Conservation (phyloP, 2,329 filamentous ascomycete genomes). For the Microsporum audouinii region DNA sequence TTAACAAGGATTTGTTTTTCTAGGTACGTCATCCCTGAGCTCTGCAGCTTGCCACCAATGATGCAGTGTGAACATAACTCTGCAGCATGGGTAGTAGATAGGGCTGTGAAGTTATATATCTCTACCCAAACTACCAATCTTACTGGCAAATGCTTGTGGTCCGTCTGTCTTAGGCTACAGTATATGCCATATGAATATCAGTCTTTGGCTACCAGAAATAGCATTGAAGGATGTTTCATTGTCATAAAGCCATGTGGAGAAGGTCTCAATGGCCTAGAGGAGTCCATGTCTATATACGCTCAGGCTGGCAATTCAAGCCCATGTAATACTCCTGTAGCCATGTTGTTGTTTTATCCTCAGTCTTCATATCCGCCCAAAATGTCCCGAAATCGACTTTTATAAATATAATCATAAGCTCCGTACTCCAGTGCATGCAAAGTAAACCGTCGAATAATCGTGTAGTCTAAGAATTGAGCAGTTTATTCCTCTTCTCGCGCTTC, state of each 20-base stretch:
- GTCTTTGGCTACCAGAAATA: not conserved
- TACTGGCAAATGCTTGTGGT: not conserved
- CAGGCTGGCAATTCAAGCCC: not conserved
- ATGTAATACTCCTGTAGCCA: not conserved
- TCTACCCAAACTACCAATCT: not conserved
- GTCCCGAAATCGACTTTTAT: not conserved
- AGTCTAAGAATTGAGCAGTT: slow-evolving; percentile 34
- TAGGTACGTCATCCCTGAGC: not conserved
- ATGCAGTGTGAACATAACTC: too few relatives aligned
- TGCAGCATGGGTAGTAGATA: too few relatives aligned
- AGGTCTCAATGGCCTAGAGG: not conserved
- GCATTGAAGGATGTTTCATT: not conserved
- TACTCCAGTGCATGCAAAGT: not conserved
- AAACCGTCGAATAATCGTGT: not conserved
- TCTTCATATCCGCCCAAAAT: not conserved
- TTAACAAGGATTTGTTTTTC: slow-evolving; percentile 2
- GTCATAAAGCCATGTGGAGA: not conserved
- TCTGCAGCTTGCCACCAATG: not conserved
- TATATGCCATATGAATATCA: not conserved
- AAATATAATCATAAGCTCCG: not conserved
- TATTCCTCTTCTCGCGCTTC: slow-evolving; percentile 85
- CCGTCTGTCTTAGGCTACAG: not conserved
- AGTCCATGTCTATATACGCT: not conserved
- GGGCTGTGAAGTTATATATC: too few relatives aligned
- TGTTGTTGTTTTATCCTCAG: not conserved